Base-by-base conservation (phyloP, 148 eudicot species). In the Camellia granthamiana region DNA sequence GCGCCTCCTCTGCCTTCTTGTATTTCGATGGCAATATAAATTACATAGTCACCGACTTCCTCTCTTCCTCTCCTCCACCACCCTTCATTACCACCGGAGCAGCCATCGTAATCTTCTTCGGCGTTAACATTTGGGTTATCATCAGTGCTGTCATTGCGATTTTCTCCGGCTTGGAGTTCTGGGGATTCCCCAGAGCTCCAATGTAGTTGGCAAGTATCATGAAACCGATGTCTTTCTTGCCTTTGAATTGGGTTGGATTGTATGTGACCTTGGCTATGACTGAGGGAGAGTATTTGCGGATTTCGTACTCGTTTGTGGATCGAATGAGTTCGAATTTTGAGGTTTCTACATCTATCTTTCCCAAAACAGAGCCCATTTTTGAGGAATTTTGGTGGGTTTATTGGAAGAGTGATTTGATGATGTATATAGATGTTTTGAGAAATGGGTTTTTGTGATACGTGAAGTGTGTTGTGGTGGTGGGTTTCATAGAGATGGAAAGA, bases 111-210 rank as follows among this genome's bases (percentile, higher is more conserved):
- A 89, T 87, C 66, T 81, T 75, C 79, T 90, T 87, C n/a, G 88
- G 54, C 41, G 86, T 18, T 0, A 85, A 13, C 1, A 1, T 0
- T 30, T 77, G 69, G 16, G 97, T 89, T 3, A 91, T 58, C 42
- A 91, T 94, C 41, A 93, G 97, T 3, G 92, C 90, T 3, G 94
- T 92, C 94, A 92, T 92, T 0, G 87, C 90, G 38, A 94, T 91
- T 5, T 67, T 81, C 61, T 94, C 93, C 3, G 90, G 88, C 14
- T 69, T 69, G 42, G 84, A 47, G 84, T 93, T 95, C 42, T 91
- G 84, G 3, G 98, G 96, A 3, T 83, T 88, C 0, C 98, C 96
- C 0, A 90, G 52, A 0, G 86, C 98, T 23, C 98, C 98, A 7
- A 93, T 95, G 87, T 95, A 95, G 7, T 86, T 78, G 47, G 91